Evolutionary conservation across 257 asterid genomes (phyloP).

Genomic region (Solanum chaucha): DNA sequence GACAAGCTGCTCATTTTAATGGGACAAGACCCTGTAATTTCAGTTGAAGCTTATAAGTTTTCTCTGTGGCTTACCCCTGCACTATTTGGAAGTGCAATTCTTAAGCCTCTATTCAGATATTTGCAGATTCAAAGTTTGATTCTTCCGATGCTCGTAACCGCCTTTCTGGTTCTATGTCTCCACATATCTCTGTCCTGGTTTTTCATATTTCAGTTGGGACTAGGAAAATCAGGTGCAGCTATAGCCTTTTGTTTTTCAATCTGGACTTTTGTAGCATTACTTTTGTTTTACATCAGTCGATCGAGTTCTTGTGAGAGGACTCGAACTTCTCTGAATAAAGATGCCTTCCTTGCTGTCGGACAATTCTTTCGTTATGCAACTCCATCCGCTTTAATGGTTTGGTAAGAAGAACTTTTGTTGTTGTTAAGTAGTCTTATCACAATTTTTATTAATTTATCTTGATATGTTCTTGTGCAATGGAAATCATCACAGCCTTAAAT

Average conservation of each 20-base stretch:
- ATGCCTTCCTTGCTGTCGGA: slow-evolving; percentile 25
- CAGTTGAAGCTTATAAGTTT: slow-evolving; percentile 30
- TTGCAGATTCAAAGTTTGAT: slow-evolving; percentile 49
- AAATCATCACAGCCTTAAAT: slow-evolving; percentile 36
- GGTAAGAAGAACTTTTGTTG: slow-evolving; percentile 19
- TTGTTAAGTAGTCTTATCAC: not conserved
- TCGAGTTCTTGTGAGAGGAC: slow-evolving; percentile 31
- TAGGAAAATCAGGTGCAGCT: slow-evolving; percentile 44
- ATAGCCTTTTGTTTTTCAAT: slow-evolving; percentile 30
- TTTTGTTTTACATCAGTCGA: slow-evolving; percentile 23
- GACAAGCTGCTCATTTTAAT: slow-evolving; percentile 27
- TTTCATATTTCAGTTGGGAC: slow-evolving; percentile 21
- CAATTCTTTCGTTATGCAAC: slow-evolving; percentile 36
- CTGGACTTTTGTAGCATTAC: slow-evolving; percentile 40
- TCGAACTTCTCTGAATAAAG: slow-evolving; percentile 26
- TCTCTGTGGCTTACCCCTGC: slow-evolving; percentile 34
- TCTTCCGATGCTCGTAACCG: slow-evolving; percentile 32
- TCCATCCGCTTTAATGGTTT: slow-evolving; percentile 58
- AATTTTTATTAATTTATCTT: not conserved
- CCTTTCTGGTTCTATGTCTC: slow-evolving; percentile 28
- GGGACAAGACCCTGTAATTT: slow-evolving; percentile 40
- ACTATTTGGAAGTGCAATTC: slow-evolving; percentile 22
- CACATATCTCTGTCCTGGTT: slow-evolving; percentile 41
- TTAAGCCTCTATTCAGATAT: slow-evolving; percentile 42
- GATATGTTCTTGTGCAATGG: not conserved